Percentiles rank a stretch among this genome's conserved stretches.
phyloP scores from a whole-genome alignment of 805 yeast genomes.

The Starmerella tilneyi region DNA sequence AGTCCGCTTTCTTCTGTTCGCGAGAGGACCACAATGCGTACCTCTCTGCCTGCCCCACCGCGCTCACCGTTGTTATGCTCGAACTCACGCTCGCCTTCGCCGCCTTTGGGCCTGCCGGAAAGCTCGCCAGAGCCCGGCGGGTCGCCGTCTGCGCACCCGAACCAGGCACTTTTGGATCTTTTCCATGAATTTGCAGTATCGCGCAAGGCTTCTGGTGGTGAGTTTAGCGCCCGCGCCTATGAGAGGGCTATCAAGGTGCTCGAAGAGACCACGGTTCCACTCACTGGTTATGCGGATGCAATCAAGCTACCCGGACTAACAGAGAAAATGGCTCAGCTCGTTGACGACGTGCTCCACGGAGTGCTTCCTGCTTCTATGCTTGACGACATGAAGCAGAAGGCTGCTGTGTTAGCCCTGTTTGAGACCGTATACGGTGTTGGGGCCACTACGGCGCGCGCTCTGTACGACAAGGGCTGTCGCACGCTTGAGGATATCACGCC shows the following conservation, averaged over 20 bases:
- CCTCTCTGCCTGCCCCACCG: too few species aligned
- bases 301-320: slow-evolving; percentile 36
- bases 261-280: slow-evolving; percentile 26
- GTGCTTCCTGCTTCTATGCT: slow-evolving; percentile 16
- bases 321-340: slow-evolving; percentile 35
- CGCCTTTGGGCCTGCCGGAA: not conserved
- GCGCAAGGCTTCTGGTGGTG: slow-evolving; percentile 32
- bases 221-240: slow-evolving; percentile 37
- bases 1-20: too few species aligned
- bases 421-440: slow-evolving; percentile 45
- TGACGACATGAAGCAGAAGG: not conserved
- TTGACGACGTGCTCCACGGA: slow-evolving; percentile 37
- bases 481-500: slow-evolving; percentile 35
- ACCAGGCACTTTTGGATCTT: slow-evolving; percentile 29
- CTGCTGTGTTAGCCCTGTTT: slow-evolving; percentile 30
- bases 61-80: too few species aligned
- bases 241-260: slow-evolving; percentile 37
- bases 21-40: too few species aligned
- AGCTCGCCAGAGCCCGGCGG: not conserved
- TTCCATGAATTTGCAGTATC: slow-evolving; percentile 31
- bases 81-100: not conserved
- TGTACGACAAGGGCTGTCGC: slow-evolving; percentile 35
- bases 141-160: slow-evolving; percentile 14
- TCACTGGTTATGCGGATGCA: slow-evolving; percentile 36
- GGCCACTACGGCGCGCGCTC: slow-evolving; percentile 33